Conservation (phyloP, 2,329 filamentous ascomycete species). For the Aspergillus spinulosporus region DNA sequence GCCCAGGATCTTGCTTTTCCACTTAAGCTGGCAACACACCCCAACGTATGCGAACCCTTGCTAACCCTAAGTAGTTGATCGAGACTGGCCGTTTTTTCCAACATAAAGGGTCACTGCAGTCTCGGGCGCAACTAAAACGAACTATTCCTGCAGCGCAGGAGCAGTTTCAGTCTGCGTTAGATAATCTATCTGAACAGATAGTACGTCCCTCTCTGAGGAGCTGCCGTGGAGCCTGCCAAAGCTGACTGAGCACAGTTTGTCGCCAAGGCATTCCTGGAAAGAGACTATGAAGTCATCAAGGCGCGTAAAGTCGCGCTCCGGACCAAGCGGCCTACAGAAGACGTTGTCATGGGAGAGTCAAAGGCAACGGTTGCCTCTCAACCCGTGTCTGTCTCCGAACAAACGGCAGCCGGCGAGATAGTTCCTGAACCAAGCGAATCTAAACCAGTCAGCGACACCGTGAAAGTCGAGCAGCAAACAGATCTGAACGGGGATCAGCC, state of each 20-base stretch:
- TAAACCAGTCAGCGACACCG: conserved; percentile 16
- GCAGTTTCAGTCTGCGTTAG: conserved; percentile 42
- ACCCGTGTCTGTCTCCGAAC: conserved; percentile 18
- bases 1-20: neutral
- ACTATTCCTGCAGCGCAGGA: conserved; percentile 41
- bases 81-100: conserved; percentile 46
- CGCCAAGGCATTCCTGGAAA: conserved; percentile 45
- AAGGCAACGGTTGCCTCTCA: conserved; percentile 21
- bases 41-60: neutral
- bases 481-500: conserved; percentile 18
- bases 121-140: conserved; percentile 38
- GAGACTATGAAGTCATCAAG: conserved; percentile 41
- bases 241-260: conserved; percentile 36
- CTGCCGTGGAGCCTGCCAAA: neutral
- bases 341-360: conserved; percentile 33
- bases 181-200: conserved; percentile 45
- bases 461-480: conserved; percentile 15
- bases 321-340: conserved; percentile 22
- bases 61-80: conserved; percentile 38
- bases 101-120: conserved; percentile 36
- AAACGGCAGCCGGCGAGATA: conserved; percentile 21
- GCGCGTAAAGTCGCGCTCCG: conserved; percentile 33
- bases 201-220: conserved; percentile 29
- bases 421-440: conserved; percentile 23
- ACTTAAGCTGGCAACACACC: neutral